Percentiles rank a stretch among this genome's conserved stretches.
Evolutionary conservation across 768 basidiomycete species (phyloP).

Genomic region (Rhodosporidiobolus odoratus): DNA sequence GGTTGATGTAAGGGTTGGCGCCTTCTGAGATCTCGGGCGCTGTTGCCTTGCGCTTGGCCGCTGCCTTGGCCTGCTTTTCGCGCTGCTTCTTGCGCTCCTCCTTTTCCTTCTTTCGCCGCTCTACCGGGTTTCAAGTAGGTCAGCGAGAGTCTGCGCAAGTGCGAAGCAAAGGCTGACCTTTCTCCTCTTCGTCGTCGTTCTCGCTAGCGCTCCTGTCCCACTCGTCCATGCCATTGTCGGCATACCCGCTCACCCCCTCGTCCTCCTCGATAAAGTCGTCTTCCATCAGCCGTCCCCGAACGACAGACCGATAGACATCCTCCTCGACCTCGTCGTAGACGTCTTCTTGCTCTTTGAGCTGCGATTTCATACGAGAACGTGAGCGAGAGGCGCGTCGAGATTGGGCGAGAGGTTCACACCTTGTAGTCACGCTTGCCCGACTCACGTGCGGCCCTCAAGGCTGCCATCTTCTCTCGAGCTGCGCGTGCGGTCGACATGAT

Average conservation of each 20-base stretch:
- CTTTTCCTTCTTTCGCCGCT: conserved; percentile 43
- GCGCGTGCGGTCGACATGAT: conserved; percentile 19
- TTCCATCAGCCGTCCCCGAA: conserved; percentile 68
- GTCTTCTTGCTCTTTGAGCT: conserved; percentile 54
- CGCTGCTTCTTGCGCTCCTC: conserved; percentile 45
- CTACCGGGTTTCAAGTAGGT: too few species aligned
- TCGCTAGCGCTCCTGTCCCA: conserved; percentile 51
- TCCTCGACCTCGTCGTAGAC: conserved; percentile 88
- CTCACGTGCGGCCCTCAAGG: conserved; percentile 10
- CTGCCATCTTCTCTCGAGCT: conserved; percentile 17
- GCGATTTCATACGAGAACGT: background rate
- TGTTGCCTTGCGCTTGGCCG: conserved; percentile 42
- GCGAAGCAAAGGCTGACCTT: background rate
- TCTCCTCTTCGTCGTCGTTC: conserved; percentile 41
- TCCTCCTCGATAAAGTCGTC: conserved; percentile 98
- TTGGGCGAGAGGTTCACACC: background rate
- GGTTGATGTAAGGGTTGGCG: conserved; percentile 67
- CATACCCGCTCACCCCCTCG: conserved; percentile 72
- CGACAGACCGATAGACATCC: conserved; percentile 79
- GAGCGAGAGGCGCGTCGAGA: conserved; percentile 1
- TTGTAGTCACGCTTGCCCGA: conserved; percentile 30
- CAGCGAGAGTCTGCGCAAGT: too few species aligned
- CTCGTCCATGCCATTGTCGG: conserved; percentile 95
- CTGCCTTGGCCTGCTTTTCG: conserved; percentile 48
- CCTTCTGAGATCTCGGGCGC: conserved; percentile 51